Percentiles rank a stretch among this genome's conserved stretches.
Evolutionary conservation across 2,329 filamentous ascomycete species (phyloP).

Genomic region (Arthrobotrys iridis): DNA sequence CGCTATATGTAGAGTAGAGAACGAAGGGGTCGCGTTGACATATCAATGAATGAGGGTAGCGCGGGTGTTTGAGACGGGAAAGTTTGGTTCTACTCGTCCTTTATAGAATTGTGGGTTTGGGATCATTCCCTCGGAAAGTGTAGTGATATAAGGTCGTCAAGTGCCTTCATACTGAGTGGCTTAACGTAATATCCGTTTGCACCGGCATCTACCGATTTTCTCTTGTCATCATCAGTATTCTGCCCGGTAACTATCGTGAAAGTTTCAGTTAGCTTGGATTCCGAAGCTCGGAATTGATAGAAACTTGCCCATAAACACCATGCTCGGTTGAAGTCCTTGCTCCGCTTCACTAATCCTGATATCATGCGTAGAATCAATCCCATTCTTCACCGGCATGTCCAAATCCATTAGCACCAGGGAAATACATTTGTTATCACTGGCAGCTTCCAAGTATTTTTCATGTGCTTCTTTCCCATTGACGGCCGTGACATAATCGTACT

Average conservation of each 20-base stretch:
- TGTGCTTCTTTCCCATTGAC: conserved; percentile 64
- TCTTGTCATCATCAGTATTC: conserved; percentile 46
- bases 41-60: background rate
- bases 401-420: conserved; percentile 64
- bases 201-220: conserved; percentile 30
- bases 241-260: conserved; percentile 35
- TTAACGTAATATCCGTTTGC: conserved; percentile 52
- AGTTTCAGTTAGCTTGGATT: background rate
- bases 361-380: conserved; percentile 61
- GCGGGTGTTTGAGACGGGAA: no score
- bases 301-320: conserved; percentile 48
- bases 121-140: conserved; percentile 28
- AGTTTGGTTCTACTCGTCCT: no score
- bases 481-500: conserved; percentile 63
- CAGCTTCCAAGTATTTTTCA: conserved; percentile 59
- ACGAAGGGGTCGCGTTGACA: background rate
- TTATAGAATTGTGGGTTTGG: background rate
- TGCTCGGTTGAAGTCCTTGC: conserved; percentile 47
- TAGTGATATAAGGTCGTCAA: conserved; percentile 46
- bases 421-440: conserved; percentile 59
- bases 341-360: conserved; percentile 61
- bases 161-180: conserved; percentile 48
- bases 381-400: conserved; percentile 64
- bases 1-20: background rate
- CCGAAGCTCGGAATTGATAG: background rate